These are phyloP conservation scores for Saccharomycopsis capsularis DNA, from an alignment of 805 yeast genomes.

Conservation along the genomic window DNA sequence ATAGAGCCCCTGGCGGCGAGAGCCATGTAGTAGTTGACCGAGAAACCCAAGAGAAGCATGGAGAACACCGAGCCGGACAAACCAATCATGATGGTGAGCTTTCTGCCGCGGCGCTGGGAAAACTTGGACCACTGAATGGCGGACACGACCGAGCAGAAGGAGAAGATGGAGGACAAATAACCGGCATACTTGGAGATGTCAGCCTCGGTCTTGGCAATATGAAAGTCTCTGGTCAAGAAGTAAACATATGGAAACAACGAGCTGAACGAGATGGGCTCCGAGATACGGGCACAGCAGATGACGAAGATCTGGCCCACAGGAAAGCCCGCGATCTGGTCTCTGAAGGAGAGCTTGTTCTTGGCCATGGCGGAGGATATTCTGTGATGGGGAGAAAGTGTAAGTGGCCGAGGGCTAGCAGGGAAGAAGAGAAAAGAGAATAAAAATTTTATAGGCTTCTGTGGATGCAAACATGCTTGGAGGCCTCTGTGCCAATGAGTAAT, in stretches of 20 bases:
- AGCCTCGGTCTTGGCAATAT: constrained; percentile 42
- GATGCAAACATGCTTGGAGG: too few relatives aligned
- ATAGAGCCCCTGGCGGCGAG: constrained; percentile 44
- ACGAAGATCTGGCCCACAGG: constrained; percentile 44
- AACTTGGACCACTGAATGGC: constrained; percentile 55
- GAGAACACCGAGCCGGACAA: constrained; percentile 45
- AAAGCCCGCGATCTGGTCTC: constrained; percentile 48
- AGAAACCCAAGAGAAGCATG: constrained; percentile 46
- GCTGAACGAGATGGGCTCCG: constrained; percentile 60
- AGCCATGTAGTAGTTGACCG: constrained; percentile 46
- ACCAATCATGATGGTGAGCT: constrained; percentile 46
- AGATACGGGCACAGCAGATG: constrained; percentile 41
- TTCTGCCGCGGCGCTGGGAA: constrained; percentile 51
- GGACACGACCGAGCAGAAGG: constrained; percentile 50
- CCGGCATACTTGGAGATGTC: constrained; percentile 56
- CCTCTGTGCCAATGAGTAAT: too few relatives aligned
- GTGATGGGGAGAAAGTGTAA: background rate
- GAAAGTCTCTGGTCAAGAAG: constrained; percentile 55
- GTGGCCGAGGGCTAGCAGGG: background rate
- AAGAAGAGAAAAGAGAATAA: background rate
- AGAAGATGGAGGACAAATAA: constrained; percentile 54
- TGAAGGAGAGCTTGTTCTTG: constrained; percentile 26
- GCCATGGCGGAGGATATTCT: background rate
- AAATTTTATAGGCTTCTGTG: too few relatives aligned
- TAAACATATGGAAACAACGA: constrained; percentile 58